Base-by-base conservation (phyloP, 345 rosid genomes). In the Eutrema japonicum region DNA sequence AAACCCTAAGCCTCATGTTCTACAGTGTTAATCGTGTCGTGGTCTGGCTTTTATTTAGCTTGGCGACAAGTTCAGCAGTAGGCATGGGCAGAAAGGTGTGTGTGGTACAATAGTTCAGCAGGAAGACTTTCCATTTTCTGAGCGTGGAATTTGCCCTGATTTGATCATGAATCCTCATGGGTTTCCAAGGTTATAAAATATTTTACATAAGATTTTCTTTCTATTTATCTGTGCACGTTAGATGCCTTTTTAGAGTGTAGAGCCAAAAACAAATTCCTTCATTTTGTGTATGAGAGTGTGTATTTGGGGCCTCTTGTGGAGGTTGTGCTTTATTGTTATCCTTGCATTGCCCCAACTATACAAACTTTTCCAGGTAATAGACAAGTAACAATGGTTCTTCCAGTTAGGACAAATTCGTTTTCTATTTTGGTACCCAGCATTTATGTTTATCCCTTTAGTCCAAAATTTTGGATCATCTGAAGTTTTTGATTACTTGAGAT, bases 1-100 rank as follows among this genome's bases (percentile, higher is more conserved):
- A 42, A 22, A 58, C 61, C 63, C 12, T 42, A 50, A 16, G 60
- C 54, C 52, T 62, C 47, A 35, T 65, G 40, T 49, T 71, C 27
- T 40, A 42, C 36, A 64, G 43, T 64, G 42, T 49, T 61, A 61
- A 67, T 48, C 42, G 59, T 42, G 48, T 43, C 37, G 50, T 55
- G 53, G 40, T 66, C 33, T 47, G 16, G 41, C 55, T 49, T 59
- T 58, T 60, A 12, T 61, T 41, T 59, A 91, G 98, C 80, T 94
- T 67, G 98, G 98, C 55, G 98, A 94, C 85, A 94, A 91, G 75
- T 94, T 94, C 70, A 94, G 98, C 82, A 94, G 97, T 82, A 86
- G 97, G 71, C 98, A 94, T 82, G 98, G 98, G 59, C 97, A 94
- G 78, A 94, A 94, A 83, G 97, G 97, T 86, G 98, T 94, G 2